Evolutionary conservation across 2,329 filamentous ascomycete species (phyloP).

Genomic region (Pseudocercospora macadamiae): DNA sequence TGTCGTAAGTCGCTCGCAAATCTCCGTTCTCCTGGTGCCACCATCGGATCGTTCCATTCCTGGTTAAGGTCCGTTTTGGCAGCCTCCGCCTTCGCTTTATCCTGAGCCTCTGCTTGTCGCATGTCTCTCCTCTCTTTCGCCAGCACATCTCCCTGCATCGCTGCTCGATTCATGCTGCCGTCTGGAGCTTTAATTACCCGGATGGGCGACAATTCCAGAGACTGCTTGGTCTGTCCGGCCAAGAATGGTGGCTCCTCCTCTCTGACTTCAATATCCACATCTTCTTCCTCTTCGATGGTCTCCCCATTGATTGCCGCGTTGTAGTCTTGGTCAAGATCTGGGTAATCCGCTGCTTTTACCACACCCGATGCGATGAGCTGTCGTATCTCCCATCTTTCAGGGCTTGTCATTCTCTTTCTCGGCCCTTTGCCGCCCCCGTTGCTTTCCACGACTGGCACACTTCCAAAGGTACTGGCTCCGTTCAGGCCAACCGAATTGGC

Average conservation of each 20-base stretch:
- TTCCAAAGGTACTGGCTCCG: constrained; percentile 56
- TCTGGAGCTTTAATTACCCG: constrained; percentile 96
- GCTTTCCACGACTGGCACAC: constrained; percentile 64
- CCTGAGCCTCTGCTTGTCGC: constrained; percentile 84
- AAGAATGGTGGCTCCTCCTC: constrained; percentile 97
- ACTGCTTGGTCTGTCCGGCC: constrained; percentile 94
- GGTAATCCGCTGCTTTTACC: constrained; percentile 88
- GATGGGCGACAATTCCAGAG: constrained; percentile 90
- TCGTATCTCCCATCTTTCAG: constrained; percentile 95
- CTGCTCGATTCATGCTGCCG: constrained; percentile 94
- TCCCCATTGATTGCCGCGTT: constrained; percentile 84
- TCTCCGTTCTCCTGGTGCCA: constrained; percentile 77
- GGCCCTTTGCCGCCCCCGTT: constrained; percentile 59
- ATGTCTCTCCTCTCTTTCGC: constrained; percentile 89
- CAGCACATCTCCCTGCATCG: constrained; percentile 86
- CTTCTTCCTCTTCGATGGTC: constrained; percentile 89
- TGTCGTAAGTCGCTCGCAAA: constrained; percentile 87
- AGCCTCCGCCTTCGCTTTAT: constrained; percentile 72
- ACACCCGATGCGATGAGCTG: constrained; percentile 96
- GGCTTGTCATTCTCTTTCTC: constrained; percentile 93
- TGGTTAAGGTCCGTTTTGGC: constrained; percentile 80
- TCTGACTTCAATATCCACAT: constrained; percentile 93
- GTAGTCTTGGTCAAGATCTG: constrained; percentile 92
- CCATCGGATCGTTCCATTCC: constrained; percentile 98
- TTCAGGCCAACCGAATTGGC: constrained; percentile 86